Evolutionary conservation across 1,139 yeast genomes (phyloP).

Genomic region (Arxiozyma heterogenica): DNA sequence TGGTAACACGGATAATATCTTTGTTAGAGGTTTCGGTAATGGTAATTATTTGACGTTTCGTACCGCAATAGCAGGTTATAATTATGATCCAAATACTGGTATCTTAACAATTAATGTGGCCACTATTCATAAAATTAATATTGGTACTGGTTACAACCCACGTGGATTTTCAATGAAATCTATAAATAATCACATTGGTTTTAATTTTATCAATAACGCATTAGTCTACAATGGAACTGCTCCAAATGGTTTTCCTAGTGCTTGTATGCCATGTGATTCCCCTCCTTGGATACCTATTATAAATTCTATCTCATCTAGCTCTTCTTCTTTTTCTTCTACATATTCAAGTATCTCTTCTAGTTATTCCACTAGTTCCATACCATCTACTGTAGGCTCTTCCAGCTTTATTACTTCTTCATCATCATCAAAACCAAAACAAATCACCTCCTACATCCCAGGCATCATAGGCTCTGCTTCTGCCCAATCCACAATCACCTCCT

Average conservation of each 20-base stretch:
- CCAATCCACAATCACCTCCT: too few relatives aligned
- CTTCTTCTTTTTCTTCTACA: too few relatives aligned
- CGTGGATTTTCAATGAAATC: too few relatives aligned
- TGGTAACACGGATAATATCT: constrained; percentile 9
- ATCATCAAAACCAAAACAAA: not conserved
- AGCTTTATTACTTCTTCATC: not conserved
- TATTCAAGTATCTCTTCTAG: too few relatives aligned
- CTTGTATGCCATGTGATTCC: constrained; percentile 9
- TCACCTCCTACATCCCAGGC: too few relatives aligned
- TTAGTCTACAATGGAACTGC: constrained; percentile 10
- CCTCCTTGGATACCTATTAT: constrained; percentile 12
- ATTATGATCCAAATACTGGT: constrained; percentile 11
- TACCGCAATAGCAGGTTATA: constrained; percentile 1
- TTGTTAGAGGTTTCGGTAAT: constrained; percentile 11
- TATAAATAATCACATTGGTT: too few relatives aligned
- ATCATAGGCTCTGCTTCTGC: too few relatives aligned
- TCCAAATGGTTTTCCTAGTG: constrained; percentile 7
- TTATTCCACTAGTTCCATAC: too few relatives aligned
- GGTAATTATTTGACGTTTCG: constrained; percentile 10
- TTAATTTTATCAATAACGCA: too few relatives aligned
- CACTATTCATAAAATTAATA: constrained; percentile 7
- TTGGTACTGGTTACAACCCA: too few relatives aligned
- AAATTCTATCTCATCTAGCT: not conserved
- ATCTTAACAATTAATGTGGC: constrained; percentile 8
- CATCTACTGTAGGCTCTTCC: too few relatives aligned